Evolutionary conservation across 306 rosid genomes (phyloP).

Genomic region (Urtica urens): DNA sequence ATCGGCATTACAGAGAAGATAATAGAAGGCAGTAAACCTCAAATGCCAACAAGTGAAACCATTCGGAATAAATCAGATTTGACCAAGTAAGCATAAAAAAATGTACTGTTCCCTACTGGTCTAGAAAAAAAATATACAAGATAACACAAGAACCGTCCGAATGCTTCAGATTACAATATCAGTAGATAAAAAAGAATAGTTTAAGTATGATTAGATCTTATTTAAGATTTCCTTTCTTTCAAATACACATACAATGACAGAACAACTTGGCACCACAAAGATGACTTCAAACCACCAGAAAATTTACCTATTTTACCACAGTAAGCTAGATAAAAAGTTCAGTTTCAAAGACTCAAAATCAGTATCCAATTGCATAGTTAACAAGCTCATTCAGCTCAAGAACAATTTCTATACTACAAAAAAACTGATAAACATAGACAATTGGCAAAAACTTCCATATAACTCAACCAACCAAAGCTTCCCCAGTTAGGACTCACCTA

Average conservation of each 20-base stretch:
- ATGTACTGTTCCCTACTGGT: too few species aligned
- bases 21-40: not conserved
- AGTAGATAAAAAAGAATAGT: not conserved
- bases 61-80: too few species aligned
- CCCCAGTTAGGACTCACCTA: slow-evolving; percentile 23
- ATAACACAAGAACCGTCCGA: not conserved
- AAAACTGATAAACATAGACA: slow-evolving; percentile 13
- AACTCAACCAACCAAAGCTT: slow-evolving; percentile 21
- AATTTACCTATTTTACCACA: too few species aligned
- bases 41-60: too few species aligned
- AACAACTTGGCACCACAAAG: not conserved
- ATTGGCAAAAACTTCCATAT: slow-evolving; percentile 18
- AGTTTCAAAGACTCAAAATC: slow-evolving; percentile 11
- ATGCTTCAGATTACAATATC: not conserved
- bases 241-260: too few species aligned
- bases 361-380: not conserved
- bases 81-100: too few species aligned
- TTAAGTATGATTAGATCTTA: too few species aligned
- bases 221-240: too few species aligned
- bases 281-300: slow-evolving; percentile 13
- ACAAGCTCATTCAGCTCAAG: slow-evolving; percentile 13
- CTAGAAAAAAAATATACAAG: too few species aligned
- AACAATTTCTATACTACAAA: slow-evolving; percentile 17
- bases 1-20: not conserved
- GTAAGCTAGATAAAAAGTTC: too few species aligned